A percentile compares a stretch with the other conserved stretches of the same genome.
These are phyloP conservation scores for Helianthus tuberosus DNA, from an alignment of 129 eudicot species.

Conservation along the genomic window DNA sequence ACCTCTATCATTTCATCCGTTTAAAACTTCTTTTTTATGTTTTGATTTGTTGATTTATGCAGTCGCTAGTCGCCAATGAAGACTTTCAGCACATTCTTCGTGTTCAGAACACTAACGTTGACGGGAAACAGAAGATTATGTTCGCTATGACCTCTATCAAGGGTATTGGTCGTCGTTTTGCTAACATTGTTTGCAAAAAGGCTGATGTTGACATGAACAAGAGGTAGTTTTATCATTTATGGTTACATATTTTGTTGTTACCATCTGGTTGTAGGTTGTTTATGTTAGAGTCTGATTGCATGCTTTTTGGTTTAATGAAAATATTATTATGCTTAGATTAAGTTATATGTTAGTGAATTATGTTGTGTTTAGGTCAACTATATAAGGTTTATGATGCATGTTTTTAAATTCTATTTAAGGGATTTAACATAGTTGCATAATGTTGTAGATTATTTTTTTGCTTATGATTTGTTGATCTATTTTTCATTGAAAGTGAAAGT, in stretches of 20 bases:
- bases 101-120: slow-evolving; percentile 73
- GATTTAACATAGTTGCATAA: too few species aligned
- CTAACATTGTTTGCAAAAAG: slow-evolving; percentile 71
- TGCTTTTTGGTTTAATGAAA: background rate
- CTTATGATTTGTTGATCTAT: too few species aligned
- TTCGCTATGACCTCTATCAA: slow-evolving; percentile 69
- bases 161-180: slow-evolving; percentile 73
- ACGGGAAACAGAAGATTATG: slow-evolving; percentile 71
- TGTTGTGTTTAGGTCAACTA: background rate
- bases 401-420: too few species aligned
- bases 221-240: slow-evolving; percentile 50
- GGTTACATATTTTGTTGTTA: background rate
- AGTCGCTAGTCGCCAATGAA: slow-evolving; percentile 68
- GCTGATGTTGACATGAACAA: slow-evolving; percentile 79
- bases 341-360: background rate
- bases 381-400: too few species aligned
- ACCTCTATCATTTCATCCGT: background rate
- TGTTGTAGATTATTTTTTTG: too few species aligned
- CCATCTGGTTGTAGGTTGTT: background rate
- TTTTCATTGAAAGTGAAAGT: too few species aligned
- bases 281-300: background rate
- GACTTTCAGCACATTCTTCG: slow-evolving; percentile 82
- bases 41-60: background rate
- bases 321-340: background rate
- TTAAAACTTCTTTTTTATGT: background rate